phyloP scores from a whole-genome alignment of 2,329 filamentous ascomycete genomes.

The Aquanectria penicillioides region DNA sequence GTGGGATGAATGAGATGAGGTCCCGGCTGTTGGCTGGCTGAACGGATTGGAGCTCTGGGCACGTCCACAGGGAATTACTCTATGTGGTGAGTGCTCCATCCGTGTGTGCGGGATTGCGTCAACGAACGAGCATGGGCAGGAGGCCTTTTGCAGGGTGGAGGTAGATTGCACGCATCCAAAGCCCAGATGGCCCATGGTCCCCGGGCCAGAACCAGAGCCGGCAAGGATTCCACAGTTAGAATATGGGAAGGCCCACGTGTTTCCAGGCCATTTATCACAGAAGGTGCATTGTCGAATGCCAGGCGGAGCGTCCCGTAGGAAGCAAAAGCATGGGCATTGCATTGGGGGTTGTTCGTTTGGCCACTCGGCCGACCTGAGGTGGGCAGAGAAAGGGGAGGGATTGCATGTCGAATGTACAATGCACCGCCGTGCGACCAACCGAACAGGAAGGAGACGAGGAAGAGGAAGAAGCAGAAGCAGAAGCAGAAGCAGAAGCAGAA shows the following conservation, averaged over 20 bases:
- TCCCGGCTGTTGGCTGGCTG: background rate
- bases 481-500: background rate
- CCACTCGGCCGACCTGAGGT: slow-evolving; percentile 6
- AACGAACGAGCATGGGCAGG: slow-evolving; percentile 9
- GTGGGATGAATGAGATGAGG: background rate
- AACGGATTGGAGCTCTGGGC: background rate
- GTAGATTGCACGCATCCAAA: slow-evolving; percentile 5
- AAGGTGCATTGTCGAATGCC: background rate
- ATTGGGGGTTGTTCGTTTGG: background rate
- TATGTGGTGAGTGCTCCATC: background rate
- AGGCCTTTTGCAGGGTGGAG: background rate
- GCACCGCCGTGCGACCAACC: too few species aligned
- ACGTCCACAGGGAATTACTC: background rate
- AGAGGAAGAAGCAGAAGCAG: slow-evolving; percentile 3
- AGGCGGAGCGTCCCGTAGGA: background rate
- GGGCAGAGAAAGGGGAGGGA: background rate
- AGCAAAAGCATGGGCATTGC: background rate
- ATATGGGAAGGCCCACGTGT: slow-evolving; percentile 15
- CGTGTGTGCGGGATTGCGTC: slow-evolving; percentile 21
- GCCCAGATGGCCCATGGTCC: background rate
- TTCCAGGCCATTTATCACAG: slow-evolving; percentile 3
- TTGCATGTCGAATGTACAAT: slow-evolving; percentile 3
- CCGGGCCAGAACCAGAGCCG: background rate
- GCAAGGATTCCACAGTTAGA: background rate
- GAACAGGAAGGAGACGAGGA: background rate